Evolutionary conservation across 306 rosid species (phyloP).

Genomic region (Astragalus membranaceus): DNA sequence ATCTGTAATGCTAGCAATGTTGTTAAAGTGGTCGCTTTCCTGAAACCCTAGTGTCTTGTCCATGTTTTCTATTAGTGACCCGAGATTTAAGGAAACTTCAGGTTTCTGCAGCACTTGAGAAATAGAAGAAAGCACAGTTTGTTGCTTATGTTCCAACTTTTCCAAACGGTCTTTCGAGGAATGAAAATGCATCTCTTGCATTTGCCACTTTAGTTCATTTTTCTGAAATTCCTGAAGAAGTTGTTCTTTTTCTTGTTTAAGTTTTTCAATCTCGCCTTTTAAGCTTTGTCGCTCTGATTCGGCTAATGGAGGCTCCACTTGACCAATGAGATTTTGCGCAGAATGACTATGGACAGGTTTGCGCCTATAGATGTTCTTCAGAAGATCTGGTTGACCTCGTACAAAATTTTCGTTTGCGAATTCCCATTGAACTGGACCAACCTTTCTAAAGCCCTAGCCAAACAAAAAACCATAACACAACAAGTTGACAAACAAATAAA

Average conservation of each 20-base stretch:
- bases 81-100: conserved; percentile 32
- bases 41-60: conserved; percentile 61
- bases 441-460: conserved; percentile 74
- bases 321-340: conserved; percentile 49
- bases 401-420: conserved; percentile 75
- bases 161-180: conserved; percentile 40
- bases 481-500: neutral
- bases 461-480: conserved; percentile 5
- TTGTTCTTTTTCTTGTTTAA: conserved; percentile 41
- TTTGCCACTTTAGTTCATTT: conserved; percentile 44
- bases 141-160: conserved; percentile 43
- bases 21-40: conserved; percentile 25
- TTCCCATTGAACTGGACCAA: conserved; percentile 85
- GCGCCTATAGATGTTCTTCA: conserved; percentile 76
- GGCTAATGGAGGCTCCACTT: conserved; percentile 32
- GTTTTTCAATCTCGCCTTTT: conserved; percentile 50
- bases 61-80: conserved; percentile 36
- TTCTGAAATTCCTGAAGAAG: conserved; percentile 42
- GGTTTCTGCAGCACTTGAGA: conserved; percentile 50
- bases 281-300: conserved; percentile 51
- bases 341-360: conserved; percentile 93
- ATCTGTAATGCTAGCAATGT: conserved; percentile 38
- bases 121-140: conserved; percentile 41
- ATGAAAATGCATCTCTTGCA: conserved; percentile 28
- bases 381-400: conserved; percentile 60